Base-by-base conservation (phyloP, 805 yeast genomes). In the Ogataea sp. region DNA sequence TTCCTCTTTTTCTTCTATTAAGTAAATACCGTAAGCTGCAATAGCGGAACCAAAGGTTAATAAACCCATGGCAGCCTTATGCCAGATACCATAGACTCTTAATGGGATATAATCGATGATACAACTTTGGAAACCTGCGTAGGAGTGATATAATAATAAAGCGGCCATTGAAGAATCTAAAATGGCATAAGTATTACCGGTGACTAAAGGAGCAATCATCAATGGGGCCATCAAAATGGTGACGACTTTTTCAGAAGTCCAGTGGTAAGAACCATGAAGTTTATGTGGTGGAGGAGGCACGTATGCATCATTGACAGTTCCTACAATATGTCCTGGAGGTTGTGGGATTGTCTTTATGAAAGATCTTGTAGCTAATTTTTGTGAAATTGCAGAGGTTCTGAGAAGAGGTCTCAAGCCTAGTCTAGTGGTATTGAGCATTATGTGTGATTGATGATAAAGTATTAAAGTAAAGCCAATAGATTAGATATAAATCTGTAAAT, bases 291-390 rank as follows among this genome's bases (percentile, higher is more conserved):
- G 61, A 30, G 97, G 97, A 14, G 76, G 65, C 26, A 67, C 64
- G 52, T 71, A 83, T 14, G 97, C 88, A 45, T 93, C 97, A 61
- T 90, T 93, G 36, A 89, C 95, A 6, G 89, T 78, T n/a, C 97
- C 97, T 35, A 80, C 80, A 41, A 90, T 80, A 58, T 83, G 71
- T 29, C 97, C 97, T 33, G 97, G 85, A 27, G 94, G 90, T 63
- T 85, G 94, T 42, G 64, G 61, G 20, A 59, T 58, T 14, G 58
- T 53, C 39, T 55, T 56, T 37, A 56, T 47, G 39, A 54, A 46
- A 4, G 40, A 29, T 37, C 37, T 34, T 16, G 20, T 18, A 17
- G 26, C 7, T 23, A 23, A 23, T 23, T 17, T 17, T 16, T 20
- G 7, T 32, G 25, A 20, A 15, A 16, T 23, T 6, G 15, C 13